Percentiles rank a stretch among this genome's conserved stretches.
Conservation (phyloP, 306 rosid species). For the Inga leiocalycina region DNA sequence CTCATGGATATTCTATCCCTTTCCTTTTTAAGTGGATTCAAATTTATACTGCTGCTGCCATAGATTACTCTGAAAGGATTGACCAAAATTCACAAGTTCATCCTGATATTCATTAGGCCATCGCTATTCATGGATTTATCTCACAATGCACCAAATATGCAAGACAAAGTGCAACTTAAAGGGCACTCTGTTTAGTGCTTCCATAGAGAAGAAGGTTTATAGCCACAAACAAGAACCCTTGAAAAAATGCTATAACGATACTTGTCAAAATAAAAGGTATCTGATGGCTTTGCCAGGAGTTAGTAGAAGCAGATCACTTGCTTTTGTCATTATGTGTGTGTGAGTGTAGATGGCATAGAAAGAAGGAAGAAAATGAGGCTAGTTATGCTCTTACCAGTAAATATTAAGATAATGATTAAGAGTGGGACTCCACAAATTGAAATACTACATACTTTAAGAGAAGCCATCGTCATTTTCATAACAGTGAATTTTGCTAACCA, state of each 20-base stretch:
- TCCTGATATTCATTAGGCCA: neutral
- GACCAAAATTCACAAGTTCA: constrained; percentile 1
- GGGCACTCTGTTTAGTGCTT: neutral
- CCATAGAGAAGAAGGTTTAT: neutral
- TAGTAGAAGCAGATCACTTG: neutral
- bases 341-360: neutral
- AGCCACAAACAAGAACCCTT: neutral
- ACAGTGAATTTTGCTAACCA: constrained; percentile 14
- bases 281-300: neutral
- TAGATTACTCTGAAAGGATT: neutral
- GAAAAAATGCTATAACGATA: neutral
- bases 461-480: neutral
- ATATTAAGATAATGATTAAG: neutral
- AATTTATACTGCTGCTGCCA: neutral
- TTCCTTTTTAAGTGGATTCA: neutral
- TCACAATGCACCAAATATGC: neutral
- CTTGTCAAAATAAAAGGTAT: neutral
- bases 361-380: neutral
- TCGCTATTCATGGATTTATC: neutral
- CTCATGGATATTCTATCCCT: neutral
- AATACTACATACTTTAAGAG: neutral
- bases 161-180: constrained; percentile 5
- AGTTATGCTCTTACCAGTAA: neutral
- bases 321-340: neutral
- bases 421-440: neutral